Evolutionary conservation across 2,329 filamentous ascomycete genomes (phyloP).

Genomic region (Pyrenophora graminea): DNA sequence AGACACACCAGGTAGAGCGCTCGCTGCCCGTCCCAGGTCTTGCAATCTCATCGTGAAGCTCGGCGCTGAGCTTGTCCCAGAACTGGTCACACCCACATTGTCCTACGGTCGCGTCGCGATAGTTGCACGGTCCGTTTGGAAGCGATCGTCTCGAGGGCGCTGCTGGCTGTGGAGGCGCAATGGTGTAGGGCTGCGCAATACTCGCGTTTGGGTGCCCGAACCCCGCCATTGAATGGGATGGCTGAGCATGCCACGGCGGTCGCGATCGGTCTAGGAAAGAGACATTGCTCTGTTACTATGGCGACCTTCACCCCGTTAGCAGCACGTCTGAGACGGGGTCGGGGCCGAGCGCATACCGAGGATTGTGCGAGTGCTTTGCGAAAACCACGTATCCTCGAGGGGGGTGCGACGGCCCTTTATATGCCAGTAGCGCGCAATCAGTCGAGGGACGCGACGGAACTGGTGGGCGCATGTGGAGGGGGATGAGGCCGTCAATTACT

Average conservation of each 20-base stretch:
- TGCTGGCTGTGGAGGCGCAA: slow-evolving; percentile 20
- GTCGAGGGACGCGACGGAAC: slow-evolving; percentile 14
- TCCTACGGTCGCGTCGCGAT: slow-evolving; percentile 52
- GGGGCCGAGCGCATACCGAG: slow-evolving; percentile 38
- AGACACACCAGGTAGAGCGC: slow-evolving; percentile 55
- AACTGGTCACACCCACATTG: slow-evolving; percentile 61
- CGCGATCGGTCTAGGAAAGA: slow-evolving; percentile 32
- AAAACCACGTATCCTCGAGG: slow-evolving; percentile 18
- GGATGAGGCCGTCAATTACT: slow-evolving; percentile 31
- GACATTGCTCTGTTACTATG: slow-evolving; percentile 32
- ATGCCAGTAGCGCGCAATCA: slow-evolving; percentile 19
- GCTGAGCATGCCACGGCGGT: slow-evolving; percentile 40
- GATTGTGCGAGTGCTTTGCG: slow-evolving; percentile 24
- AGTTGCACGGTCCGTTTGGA: slow-evolving; percentile 59
- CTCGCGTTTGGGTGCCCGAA: slow-evolving; percentile 32
- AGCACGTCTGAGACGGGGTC: slow-evolving; percentile 14
- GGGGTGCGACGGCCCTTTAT: slow-evolving; percentile 22
- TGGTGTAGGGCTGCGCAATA: slow-evolving; percentile 20
- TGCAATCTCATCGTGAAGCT: slow-evolving; percentile 36
- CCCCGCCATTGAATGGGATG: slow-evolving; percentile 43
- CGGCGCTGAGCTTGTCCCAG: slow-evolving; percentile 48
- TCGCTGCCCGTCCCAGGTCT: slow-evolving; percentile 31
- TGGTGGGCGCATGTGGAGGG: slow-evolving; percentile 24
- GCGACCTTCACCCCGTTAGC: slow-evolving; percentile 34
- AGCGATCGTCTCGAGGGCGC: slow-evolving; percentile 41